Base-by-base conservation (phyloP, 179 eudicot species). In the Spergularia azorica region DNA sequence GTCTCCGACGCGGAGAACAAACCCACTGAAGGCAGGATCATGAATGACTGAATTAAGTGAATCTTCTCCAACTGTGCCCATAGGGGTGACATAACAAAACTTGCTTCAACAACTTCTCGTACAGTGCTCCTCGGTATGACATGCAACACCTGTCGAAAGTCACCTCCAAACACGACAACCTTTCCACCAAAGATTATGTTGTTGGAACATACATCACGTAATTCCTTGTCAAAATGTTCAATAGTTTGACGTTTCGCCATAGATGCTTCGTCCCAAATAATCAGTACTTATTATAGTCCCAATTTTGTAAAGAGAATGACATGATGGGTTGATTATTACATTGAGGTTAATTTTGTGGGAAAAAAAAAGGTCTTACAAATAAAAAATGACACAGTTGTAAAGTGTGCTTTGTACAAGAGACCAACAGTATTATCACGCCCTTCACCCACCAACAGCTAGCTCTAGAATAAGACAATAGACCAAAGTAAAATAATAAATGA, bases 221-320 rank as follows among this genome's bases (percentile, higher is more conserved):
- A 16, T 1, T 32, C 2, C 8, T 17, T 8, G 0, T 72, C 63
- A 12, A 75, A 32, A 2, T 62, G 71, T n/a, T 13, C 68, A 32
- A 64, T 36, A 6, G 26, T n/a, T 4, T 57, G 6, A 16, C 67
- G 12, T n/a, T 55, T 80, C 0, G 64, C 78, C 79, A 80, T 80
- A 1, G 83, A 57, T 0, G 79, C 59, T 41, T 80, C 79, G 63
- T 80, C 79, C 79, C 76, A 80, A 59, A 75, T 75, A 2, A 80
- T 69, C 17, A 41, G 36, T 5, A n/a, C n/a, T n/a, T n/a, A n/a
- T n/a, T n/a, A n/a, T n/a, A n/a, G n/a, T n/a, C n/a, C n/a, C 32
- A 26, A 26, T 26, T 26, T 26, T 26, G 32, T 26, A 26, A 26
- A 1, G 1, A 26, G 32, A 26, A 26, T 26, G 32, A 26, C 2